These are phyloP conservation scores for Parathielavia hyrcaniae DNA, from an alignment of 495 filamentous ascomycete species.

Conservation along the genomic window DNA sequence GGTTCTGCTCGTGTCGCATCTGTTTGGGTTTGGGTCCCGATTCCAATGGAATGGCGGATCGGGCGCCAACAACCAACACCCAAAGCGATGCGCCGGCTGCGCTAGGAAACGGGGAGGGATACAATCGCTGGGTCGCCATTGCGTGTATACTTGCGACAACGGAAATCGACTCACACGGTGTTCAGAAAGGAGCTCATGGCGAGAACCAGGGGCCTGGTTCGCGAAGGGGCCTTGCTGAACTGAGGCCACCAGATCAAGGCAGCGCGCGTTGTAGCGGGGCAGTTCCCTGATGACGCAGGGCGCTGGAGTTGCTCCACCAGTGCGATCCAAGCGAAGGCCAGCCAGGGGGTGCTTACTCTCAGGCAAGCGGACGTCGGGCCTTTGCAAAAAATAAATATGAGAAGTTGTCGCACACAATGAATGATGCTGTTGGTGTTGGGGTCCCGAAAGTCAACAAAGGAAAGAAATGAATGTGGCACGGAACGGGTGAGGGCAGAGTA, in stretches of 20 bases:
- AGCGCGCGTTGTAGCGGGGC: constrained; percentile 29
- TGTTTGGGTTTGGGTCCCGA: neutral
- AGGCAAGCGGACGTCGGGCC: neutral
- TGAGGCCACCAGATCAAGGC: constrained; percentile 12
- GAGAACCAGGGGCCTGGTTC: constrained; percentile 3
- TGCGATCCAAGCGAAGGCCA: constrained; percentile 8
- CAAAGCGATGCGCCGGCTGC: constrained; percentile 7
- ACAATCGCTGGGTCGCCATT: constrained; percentile 11
- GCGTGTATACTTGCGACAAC: neutral
- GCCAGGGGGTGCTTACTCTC: neutral
- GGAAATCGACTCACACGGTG: constrained; percentile 30
- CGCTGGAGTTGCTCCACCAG: constrained; percentile 12
- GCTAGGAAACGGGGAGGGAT: constrained; percentile 3
- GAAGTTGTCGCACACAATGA: neutral
- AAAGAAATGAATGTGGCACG: neutral
- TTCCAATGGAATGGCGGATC: constrained; percentile 11
- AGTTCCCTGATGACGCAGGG: constrained; percentile 22
- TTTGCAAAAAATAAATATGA: neutral
- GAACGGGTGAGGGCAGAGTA: constrained; percentile 8
- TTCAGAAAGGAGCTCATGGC: constrained; percentile 37
- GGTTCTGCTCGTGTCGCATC: constrained; percentile 30
- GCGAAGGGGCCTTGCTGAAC: constrained; percentile 26
- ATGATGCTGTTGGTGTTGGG: neutral
- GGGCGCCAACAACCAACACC: neutral
- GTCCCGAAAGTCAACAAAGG: constrained; percentile 11